These are phyloP conservation scores for Russula compacta DNA, from an alignment of 768 basidiomycete genomes.

Conservation along the genomic window DNA sequence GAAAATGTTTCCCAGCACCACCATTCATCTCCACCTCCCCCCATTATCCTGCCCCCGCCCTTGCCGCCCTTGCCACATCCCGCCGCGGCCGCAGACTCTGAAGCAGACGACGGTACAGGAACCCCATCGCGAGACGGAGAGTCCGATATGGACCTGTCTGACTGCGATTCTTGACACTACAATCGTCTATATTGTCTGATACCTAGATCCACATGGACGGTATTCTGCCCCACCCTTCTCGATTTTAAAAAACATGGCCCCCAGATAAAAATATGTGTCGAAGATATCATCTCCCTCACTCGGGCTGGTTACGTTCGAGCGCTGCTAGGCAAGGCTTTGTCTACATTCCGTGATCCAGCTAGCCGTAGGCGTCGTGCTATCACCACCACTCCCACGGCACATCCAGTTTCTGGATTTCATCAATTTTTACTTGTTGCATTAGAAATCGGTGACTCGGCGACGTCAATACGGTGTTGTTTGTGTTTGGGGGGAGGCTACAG, in stretches of 20 bases:
- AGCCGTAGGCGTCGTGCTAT: too few relatives aligned
- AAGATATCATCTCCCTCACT: background rate
- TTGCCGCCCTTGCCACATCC: background rate
- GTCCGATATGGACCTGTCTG: conserved; percentile 31
- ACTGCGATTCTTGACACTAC: conserved; percentile 19
- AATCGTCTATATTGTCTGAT: background rate
- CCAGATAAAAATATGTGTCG: background rate
- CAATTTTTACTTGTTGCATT: background rate
- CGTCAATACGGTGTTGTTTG: background rate
- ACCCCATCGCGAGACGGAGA: conserved; percentile 14
- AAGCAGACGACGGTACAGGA: background rate
- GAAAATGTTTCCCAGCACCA: background rate
- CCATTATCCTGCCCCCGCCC: conserved; percentile 8
- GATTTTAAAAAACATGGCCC: background rate
- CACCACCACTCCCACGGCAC: background rate
- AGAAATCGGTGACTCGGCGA: background rate
- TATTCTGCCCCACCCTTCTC: background rate
- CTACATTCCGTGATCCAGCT: too few relatives aligned
- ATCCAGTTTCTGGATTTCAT: background rate
- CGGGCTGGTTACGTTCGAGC: background rate
- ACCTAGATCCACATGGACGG: background rate
- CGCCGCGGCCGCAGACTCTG: background rate
- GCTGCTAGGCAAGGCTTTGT: too few relatives aligned
- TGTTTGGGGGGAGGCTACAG: too few relatives aligned
- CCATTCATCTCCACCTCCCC: conserved; percentile 1